Conservation (phyloP, 805 yeast genomes). For the Ogataea dorogensis region DNA sequence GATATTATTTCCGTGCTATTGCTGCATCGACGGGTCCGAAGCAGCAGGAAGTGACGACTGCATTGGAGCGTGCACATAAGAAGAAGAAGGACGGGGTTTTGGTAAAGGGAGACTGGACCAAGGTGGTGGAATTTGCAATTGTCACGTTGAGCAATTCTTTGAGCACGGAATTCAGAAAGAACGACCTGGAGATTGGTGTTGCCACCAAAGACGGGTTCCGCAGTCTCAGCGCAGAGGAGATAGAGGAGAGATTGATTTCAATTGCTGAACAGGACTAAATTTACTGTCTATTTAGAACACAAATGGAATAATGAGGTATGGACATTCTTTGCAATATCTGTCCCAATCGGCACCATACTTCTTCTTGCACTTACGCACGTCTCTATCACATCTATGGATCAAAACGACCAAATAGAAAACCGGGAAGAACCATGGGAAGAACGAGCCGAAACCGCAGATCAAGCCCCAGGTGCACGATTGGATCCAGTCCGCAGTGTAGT, state of each 20-base stretch:
- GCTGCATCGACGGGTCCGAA: slow-evolving; percentile 97
- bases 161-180: slow-evolving; percentile 90
- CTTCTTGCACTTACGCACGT: slow-evolving; percentile 73
- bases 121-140: slow-evolving; percentile 86
- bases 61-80: slow-evolving; percentile 87
- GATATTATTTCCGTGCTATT: slow-evolving; percentile 85
- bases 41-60: slow-evolving; percentile 91
- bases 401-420: slow-evolving; percentile 83
- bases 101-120: slow-evolving; percentile 81
- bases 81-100: slow-evolving; percentile 47
- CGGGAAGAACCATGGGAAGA: slow-evolving; percentile 97
- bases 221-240: slow-evolving; percentile 75
- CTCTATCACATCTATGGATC: slow-evolving; percentile 86
- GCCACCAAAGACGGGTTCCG: slow-evolving; percentile 73
- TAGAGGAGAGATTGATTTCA: slow-evolving; percentile 89
- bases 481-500: slow-evolving; percentile 90
- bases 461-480: slow-evolving; percentile 92
- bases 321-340: slow-evolving; percentile 80
- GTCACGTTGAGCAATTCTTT: slow-evolving; percentile 80
- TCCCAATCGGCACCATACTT: slow-evolving; percentile 97
- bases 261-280: slow-evolving; percentile 92
- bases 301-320: slow-evolving; percentile 88
- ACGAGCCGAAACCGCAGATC: slow-evolving; percentile 81
- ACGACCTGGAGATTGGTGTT: slow-evolving; percentile 90
- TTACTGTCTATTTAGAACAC: slow-evolving; percentile 46